Conservation (phyloP, 208 protist genomes). For the Wallacemonas sp. region DNA sequence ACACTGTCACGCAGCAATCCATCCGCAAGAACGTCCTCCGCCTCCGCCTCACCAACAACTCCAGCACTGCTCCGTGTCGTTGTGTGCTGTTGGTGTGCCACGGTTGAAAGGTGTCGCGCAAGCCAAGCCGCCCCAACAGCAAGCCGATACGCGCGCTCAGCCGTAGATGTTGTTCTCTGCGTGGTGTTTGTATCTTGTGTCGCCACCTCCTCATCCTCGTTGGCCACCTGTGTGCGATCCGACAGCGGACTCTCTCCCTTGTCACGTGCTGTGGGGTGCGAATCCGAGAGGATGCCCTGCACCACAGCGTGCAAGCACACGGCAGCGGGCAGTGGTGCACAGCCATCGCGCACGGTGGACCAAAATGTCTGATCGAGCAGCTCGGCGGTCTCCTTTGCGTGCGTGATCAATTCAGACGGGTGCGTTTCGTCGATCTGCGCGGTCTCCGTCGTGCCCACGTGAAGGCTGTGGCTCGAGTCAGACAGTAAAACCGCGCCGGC, state of each 20-base stretch:
- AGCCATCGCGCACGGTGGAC: neutral
- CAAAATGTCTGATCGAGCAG: neutral
- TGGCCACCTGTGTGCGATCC: too few species aligned
- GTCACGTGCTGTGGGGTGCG: neutral
- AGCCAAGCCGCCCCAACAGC: neutral
- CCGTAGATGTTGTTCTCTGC: neutral
- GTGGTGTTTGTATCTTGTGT: neutral
- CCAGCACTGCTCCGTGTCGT: too few species aligned
- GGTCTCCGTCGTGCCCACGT: neutral
- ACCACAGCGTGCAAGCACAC: constrained; percentile 4
- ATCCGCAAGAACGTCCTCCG: neutral
- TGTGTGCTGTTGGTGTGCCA: too few species aligned
- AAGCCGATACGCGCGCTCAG: neutral
- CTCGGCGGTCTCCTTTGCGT: neutral
- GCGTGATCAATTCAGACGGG: too few species aligned
- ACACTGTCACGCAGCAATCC: neutral
- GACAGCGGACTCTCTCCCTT: neutral
- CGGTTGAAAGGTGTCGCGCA: neutral
- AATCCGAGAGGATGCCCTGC: neutral
- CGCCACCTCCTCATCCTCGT: neutral
- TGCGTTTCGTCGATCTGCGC: neutral
- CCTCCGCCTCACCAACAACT: too few species aligned
- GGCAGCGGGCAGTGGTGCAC: constrained; percentile 7
- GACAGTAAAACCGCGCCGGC: neutral
- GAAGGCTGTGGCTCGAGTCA: too few species aligned